Evolutionary conservation across 1,284 basidiomycete species (phyloP).

Genomic region (Fomitopsis betulina): DNA sequence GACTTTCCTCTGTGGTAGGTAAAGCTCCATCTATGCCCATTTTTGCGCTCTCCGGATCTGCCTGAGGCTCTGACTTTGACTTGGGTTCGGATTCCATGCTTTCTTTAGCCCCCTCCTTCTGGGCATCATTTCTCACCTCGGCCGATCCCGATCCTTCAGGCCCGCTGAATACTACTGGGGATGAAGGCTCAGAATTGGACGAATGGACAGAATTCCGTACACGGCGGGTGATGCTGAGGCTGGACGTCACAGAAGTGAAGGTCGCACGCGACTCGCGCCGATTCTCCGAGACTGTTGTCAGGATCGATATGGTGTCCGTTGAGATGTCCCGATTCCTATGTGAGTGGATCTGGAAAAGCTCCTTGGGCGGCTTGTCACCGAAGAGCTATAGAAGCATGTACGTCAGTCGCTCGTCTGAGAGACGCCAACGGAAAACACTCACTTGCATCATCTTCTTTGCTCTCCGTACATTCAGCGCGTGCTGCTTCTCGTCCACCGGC

Average conservation of each 20-base stretch:
- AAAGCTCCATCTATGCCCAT: background rate
- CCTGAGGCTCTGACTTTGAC: background rate
- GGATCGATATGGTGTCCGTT: conserved; percentile 14
- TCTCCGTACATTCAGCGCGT: conserved; percentile 36
- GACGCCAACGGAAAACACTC: conserved; percentile 7
- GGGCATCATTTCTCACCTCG: background rate
- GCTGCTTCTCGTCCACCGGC: conserved; percentile 29
- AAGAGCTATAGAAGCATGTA: conserved; percentile 32
- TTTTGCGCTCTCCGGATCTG: background rate
- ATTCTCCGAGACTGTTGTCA: conserved; percentile 9
- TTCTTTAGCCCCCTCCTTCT: background rate
- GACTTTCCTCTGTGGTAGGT: background rate
- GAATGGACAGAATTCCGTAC: conserved; percentile 20
- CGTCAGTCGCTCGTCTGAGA: background rate
- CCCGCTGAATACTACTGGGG: conserved; percentile 4
- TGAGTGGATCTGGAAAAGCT: conserved; percentile 29
- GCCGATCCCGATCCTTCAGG: background rate
- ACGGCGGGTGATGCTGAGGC: conserved; percentile 8
- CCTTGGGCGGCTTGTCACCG: conserved; percentile 38
- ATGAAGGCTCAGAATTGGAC: conserved; percentile 9
- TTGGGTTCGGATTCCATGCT: background rate
- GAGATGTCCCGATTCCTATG: conserved; percentile 7
- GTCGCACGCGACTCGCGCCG: conserved; percentile 26
- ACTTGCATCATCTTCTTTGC: conserved; percentile 48
- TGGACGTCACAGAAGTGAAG: conserved; percentile 24